phyloP scores from a whole-genome alignment of 2,329 filamentous ascomycete genomes.

The Dryadomyces sulphureus region DNA sequence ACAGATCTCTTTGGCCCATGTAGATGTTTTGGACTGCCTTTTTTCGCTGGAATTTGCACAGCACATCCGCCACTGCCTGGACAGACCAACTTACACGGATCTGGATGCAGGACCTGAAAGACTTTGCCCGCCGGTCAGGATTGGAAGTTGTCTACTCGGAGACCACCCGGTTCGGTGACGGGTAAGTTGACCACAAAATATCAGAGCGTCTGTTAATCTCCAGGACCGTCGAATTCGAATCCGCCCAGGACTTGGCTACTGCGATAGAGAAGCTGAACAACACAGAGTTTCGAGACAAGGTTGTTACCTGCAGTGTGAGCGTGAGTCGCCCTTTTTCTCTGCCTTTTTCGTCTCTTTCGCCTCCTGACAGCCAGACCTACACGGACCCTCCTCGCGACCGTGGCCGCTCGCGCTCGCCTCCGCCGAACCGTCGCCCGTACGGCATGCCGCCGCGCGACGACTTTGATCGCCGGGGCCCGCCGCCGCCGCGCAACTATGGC shows the following conservation, averaged over 20 bases:
- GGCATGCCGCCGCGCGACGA: constrained; percentile 53
- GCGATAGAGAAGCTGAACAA: constrained; percentile 92
- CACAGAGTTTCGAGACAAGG: constrained; percentile 80
- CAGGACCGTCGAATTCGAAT: constrained; percentile 97
- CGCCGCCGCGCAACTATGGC: constrained; percentile 53
- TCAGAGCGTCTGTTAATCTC: background rate
- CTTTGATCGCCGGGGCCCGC: constrained; percentile 69
- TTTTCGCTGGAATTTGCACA: no score
- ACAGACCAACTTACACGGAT: constrained; percentile 56
- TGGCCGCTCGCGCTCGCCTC: constrained; percentile 67
- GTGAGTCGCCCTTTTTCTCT: constrained; percentile 36
- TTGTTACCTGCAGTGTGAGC: constrained; percentile 76
- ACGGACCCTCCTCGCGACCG: constrained; percentile 63
- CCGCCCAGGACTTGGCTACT: constrained; percentile 70
- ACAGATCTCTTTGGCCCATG: background rate
- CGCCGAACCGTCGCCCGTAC: constrained; percentile 45
- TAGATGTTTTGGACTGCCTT: background rate
- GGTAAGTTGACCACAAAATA: constrained; percentile 45
- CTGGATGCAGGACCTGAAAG: constrained; percentile 93
- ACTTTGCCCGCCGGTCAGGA: constrained; percentile 93
- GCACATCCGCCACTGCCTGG: no score
- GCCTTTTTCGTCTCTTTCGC: constrained; percentile 2
- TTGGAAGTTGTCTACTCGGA: constrained; percentile 98
- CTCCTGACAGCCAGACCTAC: constrained; percentile 45
- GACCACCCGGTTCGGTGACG: constrained; percentile 80